Evolutionary conservation across 306 rosid species (phyloP).

Genomic region (Ceratonia siliqua): DNA sequence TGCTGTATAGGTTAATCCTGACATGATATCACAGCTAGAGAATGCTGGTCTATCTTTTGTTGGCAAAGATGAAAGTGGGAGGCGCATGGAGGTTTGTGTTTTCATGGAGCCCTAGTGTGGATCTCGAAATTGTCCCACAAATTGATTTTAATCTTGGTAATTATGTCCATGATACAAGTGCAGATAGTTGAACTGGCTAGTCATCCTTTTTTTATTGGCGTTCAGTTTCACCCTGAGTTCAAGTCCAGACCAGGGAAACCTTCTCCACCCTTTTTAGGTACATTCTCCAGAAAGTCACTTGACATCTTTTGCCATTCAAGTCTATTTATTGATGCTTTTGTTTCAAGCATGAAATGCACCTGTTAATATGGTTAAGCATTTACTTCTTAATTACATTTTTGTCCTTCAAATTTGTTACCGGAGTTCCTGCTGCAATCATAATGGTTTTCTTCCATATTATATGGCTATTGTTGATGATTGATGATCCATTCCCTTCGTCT

Average conservation of each 20-base stretch:
- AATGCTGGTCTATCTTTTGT: conserved; percentile 79
- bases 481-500: not conserved
- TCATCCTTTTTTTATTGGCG: conserved; percentile 84
- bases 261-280: conserved; percentile 78
- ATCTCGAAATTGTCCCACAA: not conserved
- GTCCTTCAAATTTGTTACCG: not conserved
- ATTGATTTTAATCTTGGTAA: conserved; percentile 16
- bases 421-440: not conserved
- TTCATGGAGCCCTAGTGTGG: not conserved
- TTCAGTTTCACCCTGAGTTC: conserved; percentile 90
- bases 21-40: conserved; percentile 75
- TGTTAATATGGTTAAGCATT: not conserved
- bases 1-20: conserved; percentile 76
- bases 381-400: not conserved
- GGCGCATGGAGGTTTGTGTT: conserved; percentile 73
- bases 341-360: not conserved
- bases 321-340: not conserved
- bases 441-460: not conserved
- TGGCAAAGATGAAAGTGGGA: conserved; percentile 79
- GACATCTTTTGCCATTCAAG: not conserved
- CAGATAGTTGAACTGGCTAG: conserved; percentile 81
- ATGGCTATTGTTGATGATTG: not conserved
- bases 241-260: conserved; percentile 91
- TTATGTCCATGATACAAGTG: conserved; percentile 24
- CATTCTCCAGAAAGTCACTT: not conserved